Evolutionary conservation across 2,329 filamentous ascomycete genomes (phyloP).

Genomic region (Colletotrichum graminicola): DNA sequence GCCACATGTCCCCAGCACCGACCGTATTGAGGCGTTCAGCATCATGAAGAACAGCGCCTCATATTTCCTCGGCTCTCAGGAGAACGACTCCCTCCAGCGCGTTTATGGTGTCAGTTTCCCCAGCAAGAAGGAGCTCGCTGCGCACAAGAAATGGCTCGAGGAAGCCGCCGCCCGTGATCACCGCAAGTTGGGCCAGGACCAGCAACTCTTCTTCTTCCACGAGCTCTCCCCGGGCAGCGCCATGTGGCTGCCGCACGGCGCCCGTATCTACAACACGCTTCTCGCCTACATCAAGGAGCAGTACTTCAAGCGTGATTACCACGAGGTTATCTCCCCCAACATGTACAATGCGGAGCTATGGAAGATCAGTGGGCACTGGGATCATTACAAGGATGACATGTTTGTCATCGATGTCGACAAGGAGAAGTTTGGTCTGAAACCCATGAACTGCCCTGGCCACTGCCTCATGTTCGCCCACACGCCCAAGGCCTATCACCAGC

Average conservation of each 20-base stretch:
- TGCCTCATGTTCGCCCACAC: constrained; percentile 88
- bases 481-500: constrained; percentile 87
- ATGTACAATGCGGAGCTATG: constrained; percentile 95
- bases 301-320: constrained; percentile 93
- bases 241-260: constrained; percentile 93
- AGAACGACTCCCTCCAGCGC: constrained; percentile 94
- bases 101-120: constrained; percentile 97
- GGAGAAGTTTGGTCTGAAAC: constrained; percentile 82
- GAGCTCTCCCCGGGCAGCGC: constrained; percentile 92
- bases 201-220: constrained; percentile 98
- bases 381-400: constrained; percentile 89
- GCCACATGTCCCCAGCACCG: constrained; percentile 86
- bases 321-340: constrained; percentile 92
- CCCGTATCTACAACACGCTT: constrained; percentile 92
- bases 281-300: constrained; percentile 84
- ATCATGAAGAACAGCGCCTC: constrained; percentile 75
- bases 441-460: constrained; percentile 98
- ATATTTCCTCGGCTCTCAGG: constrained; percentile 94
- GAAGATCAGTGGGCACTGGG: constrained; percentile 97
- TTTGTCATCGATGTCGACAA: constrained; percentile 82
- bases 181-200: constrained; percentile 91
- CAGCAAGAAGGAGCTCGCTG: constrained; percentile 93
- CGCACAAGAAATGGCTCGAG: constrained; percentile 94
- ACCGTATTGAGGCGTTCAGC: constrained; percentile 93
- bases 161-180: constrained; percentile 99